These are phyloP conservation scores for Claviceps maximensis DNA, from an alignment of 2,329 filamentous ascomycete genomes.

Conservation along the genomic window DNA sequence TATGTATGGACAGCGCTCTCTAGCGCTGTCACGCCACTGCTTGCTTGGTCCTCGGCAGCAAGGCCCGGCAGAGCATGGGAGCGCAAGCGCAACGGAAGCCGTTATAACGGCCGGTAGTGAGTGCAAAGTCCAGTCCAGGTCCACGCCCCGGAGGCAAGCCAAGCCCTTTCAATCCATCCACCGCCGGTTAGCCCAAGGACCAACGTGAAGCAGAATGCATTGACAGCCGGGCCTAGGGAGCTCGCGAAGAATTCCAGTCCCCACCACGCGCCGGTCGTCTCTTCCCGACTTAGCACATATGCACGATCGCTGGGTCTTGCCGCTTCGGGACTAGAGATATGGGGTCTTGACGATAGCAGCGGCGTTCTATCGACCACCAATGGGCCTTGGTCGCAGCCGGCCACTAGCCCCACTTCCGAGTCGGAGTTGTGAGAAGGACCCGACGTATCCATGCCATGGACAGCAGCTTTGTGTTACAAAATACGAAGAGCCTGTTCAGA, in stretches of 20 bases:
- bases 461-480: too few relatives aligned
- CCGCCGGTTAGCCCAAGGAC: too few relatives aligned
- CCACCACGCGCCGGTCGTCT: not conserved
- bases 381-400: not conserved
- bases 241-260: too few relatives aligned
- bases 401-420: not conserved
- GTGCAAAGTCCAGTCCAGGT: too few relatives aligned
- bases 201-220: not conserved
- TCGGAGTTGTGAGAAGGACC: not conserved
- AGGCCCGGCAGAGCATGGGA: not conserved
- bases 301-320: conserved; percentile 5
- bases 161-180: too few relatives aligned
- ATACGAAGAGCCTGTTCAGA: too few relatives aligned
- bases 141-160: too few relatives aligned
- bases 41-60: not conserved
- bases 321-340: not conserved
- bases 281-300: not conserved
- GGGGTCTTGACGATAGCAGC: not conserved
- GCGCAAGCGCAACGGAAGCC: not conserved
- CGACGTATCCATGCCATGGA: not conserved
- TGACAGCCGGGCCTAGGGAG: not conserved
- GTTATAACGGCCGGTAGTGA: not conserved
- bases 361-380: not conserved
- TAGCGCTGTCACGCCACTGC: not conserved
- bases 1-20: not conserved